Evolutionary conservation across 305 asterid species (phyloP).

Genomic region (Fraxinus sp.): DNA sequence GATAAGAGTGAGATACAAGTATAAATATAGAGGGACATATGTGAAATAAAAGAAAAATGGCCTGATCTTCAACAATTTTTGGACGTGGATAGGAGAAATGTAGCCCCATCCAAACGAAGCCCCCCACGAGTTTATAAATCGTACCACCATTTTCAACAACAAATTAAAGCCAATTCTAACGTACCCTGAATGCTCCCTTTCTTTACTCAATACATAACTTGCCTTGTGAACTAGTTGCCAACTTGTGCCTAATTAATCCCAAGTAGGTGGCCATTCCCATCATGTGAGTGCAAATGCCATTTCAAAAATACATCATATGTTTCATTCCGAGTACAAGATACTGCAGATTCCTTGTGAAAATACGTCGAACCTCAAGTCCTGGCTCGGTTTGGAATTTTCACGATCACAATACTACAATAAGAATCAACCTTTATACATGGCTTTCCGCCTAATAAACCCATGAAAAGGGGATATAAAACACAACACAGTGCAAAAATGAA

Average conservation of each 20-base stretch:
- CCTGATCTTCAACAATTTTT: neutral
- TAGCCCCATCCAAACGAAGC: neutral
- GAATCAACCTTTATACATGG: neutral
- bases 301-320: neutral
- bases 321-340: neutral
- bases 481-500: neutral
- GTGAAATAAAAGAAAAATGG: neutral
- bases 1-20: neutral
- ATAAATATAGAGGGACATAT: neutral
- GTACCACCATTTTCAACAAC: neutral
- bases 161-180: neutral
- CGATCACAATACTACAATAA: neutral
- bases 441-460: neutral
- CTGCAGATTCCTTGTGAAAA: neutral
- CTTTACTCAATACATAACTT: neutral
- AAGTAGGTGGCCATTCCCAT: neutral
- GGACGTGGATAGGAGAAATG: neutral
- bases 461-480: neutral
- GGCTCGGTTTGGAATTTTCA: neutral
- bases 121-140: neutral
- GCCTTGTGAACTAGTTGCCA: neutral
- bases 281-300: neutral
- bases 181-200: neutral
- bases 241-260: neutral
- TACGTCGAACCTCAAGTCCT: neutral